Conservation (phyloP, 2,329 filamentous ascomycete species). For the Chrysoporthe austroafricana region DNA sequence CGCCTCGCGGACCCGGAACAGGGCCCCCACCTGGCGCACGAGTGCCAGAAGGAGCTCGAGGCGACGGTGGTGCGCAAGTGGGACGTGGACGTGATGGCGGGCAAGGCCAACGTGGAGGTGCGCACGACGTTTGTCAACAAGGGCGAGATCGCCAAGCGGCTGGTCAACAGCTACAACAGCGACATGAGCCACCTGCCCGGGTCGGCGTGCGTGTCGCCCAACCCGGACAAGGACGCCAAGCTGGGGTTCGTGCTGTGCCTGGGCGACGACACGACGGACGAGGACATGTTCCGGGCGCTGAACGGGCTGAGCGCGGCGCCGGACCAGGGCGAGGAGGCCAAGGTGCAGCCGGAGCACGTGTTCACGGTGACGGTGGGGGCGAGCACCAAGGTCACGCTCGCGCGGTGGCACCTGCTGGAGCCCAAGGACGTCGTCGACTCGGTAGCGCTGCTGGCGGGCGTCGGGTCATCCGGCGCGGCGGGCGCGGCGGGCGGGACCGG, state of each 20-base stretch:
- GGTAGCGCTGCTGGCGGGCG: slow-evolving; percentile 58
- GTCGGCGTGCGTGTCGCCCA: slow-evolving; percentile 28
- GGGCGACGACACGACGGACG: slow-evolving; percentile 96
- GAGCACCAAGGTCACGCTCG: slow-evolving; percentile 88
- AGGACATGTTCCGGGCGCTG: slow-evolving; percentile 92
- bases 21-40: slow-evolving; percentile 75
- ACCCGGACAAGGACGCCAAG: slow-evolving; percentile 47
- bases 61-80: slow-evolving; percentile 74
- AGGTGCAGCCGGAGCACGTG: slow-evolving; percentile 66
- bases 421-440: slow-evolving; percentile 83
- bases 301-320: slow-evolving; percentile 53
- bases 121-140: slow-evolving; percentile 98
- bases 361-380: slow-evolving; percentile 93
- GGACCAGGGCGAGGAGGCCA: slow-evolving; percentile 61
- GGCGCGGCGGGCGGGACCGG: slow-evolving; percentile 39
- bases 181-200: slow-evolving; percentile 39
- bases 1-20: slow-evolving; percentile 86
- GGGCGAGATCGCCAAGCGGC: slow-evolving; percentile 86
- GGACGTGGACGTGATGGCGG: slow-evolving; percentile 95
- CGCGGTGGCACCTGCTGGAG: slow-evolving; percentile 87
- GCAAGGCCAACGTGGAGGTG: slow-evolving; percentile 96
- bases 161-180: slow-evolving; percentile 74
- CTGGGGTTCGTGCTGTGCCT: slow-evolving; percentile 89
- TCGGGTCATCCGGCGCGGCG: slow-evolving; percentile 37
- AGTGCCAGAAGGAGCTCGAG: slow-evolving; percentile 83